Evolutionary conservation across 2,329 filamentous ascomycete species (phyloP), one percentile per base, ranked within the genome.

Genomic region (Alternaria sp.): DNA sequence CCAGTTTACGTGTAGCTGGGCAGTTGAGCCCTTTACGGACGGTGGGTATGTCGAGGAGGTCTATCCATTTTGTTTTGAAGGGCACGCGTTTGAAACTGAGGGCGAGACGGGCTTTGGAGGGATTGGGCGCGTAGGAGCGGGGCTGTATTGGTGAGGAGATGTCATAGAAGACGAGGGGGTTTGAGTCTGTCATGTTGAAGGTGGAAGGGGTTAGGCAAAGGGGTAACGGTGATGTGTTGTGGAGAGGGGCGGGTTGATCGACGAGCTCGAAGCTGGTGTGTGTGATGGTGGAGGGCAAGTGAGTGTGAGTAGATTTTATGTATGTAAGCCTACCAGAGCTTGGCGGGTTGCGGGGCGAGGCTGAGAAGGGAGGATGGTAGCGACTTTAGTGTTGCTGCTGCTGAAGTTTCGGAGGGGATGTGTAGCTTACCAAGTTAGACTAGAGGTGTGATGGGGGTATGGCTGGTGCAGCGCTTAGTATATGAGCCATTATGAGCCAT

Each of bases 31-130:
- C 51, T 13, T 73, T 72, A 50, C 86, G 86, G 5, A 83, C 79
- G 28, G 78, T 70, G 36, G 74, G 31, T n/a, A 60, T 60, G 41
- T 87, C 81, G 4, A 82, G 81, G 5, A 88, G 68, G 6, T 80
- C 69, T 0, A 86, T 79, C 83, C 85, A 89, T 54, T 70, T 63
- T 8, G 83, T 84, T n/a, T 67, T 71, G 72, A 84, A 84, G 0
- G 81, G 71, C 5, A 81, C 46, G 1, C 41, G 24, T 63, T 85
- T 85, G 77, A 81, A 81, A 63, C 83, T 83, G 4, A 85, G 76
- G 0, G 83, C 81, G 3, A 79, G 65, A 17, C 83, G 80, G n/a
- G 77, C 69, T 69, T 85, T 85, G 76, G 79, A 84, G 14, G 82
- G 81, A 60, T 85, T 85, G 3, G 82, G 80, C 2, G 78, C 77